Conservation (phyloP, 2,329 filamentous ascomycete genomes). For the Aureobasidium namibiae region DNA sequence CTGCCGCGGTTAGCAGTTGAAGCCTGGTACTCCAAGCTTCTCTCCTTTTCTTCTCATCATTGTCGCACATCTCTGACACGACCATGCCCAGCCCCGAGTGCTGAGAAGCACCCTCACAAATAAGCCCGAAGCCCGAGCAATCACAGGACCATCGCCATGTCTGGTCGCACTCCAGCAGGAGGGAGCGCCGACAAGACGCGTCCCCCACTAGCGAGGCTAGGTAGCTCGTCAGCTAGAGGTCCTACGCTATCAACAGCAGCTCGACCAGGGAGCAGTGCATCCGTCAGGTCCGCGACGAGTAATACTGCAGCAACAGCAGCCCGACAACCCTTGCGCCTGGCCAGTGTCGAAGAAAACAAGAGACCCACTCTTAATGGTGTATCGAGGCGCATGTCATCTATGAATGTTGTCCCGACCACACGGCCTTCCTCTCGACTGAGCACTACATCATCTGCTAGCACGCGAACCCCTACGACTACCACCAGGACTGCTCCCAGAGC, state of each 20-base stretch:
- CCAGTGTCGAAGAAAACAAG: constrained; percentile 2
- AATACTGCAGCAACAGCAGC: background rate
- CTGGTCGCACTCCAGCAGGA: background rate
- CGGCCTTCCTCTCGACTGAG: background rate
- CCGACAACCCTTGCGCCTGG: background rate
- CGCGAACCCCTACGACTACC: background rate
- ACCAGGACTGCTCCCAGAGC: background rate
- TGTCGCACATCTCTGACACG: background rate
- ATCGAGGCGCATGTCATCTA: constrained; percentile 11
- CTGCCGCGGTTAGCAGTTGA: constrained; percentile 3
- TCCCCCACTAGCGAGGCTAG: background rate
- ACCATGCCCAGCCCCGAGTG: background rate
- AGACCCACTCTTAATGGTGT: constrained; percentile 10
- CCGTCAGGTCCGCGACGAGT: constrained; percentile 4
- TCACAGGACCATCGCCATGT: constrained; percentile 3
- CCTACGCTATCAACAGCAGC: background rate
- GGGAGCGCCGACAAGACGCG: background rate
- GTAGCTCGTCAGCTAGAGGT: constrained; percentile 4
- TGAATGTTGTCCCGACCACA: background rate
- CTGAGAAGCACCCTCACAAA: constrained; percentile 1
- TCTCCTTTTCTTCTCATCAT: background rate
- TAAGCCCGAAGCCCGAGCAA: background rate
- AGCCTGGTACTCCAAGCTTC: background rate
- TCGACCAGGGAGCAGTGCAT: background rate
- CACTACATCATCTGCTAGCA: background rate